These are phyloP conservation scores for Neocucurbitaria cava DNA, from an alignment of 2,329 filamentous ascomycete genomes.

Conservation along the genomic window DNA sequence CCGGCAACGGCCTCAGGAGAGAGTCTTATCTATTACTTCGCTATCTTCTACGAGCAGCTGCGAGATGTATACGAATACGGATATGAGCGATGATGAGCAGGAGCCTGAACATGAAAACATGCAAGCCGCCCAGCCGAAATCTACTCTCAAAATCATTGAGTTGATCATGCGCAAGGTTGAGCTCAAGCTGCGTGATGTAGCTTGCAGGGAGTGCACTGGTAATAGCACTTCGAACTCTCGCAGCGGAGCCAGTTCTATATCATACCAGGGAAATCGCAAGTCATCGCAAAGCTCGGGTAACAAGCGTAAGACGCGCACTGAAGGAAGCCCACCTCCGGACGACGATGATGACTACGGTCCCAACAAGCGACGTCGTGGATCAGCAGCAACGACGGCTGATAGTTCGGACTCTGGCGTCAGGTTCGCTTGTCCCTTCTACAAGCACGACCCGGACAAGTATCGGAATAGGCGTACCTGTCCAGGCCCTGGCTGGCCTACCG, in stretches of 20 bases:
- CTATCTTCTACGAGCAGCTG: conserved; percentile 37
- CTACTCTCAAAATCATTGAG: conserved; percentile 33
- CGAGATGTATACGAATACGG: conserved; percentile 38
- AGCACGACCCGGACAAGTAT: conserved; percentile 49
- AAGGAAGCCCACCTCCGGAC: conserved; percentile 25
- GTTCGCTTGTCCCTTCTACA: conserved; percentile 53
- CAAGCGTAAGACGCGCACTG: conserved; percentile 33
- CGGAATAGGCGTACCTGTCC: conserved; percentile 46
- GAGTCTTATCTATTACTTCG: conserved; percentile 34
- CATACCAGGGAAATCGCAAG: conserved; percentile 18
- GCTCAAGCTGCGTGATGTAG: conserved; percentile 30
- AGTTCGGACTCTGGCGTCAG: conserved; percentile 32
- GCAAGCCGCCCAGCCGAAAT: conserved; percentile 16
- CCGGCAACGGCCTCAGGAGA: conserved; percentile 26
- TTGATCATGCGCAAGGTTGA: conserved; percentile 40
- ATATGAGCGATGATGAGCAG: conserved; percentile 33
- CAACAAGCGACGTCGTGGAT: conserved; percentile 35
- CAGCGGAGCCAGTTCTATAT: not conserved
- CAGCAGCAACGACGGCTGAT: conserved; percentile 28
- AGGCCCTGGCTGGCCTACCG: conserved; percentile 49
- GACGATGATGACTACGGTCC: conserved; percentile 31
- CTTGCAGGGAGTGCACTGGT: conserved; percentile 31
- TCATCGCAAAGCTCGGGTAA: conserved; percentile 20
- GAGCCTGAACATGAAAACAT: conserved; percentile 2
- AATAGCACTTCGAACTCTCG: conserved; percentile 11